These are phyloP conservation scores for Fusarium austroafricanum DNA, from an alignment of 2,329 filamentous ascomycete genomes.

Conservation along the genomic window DNA sequence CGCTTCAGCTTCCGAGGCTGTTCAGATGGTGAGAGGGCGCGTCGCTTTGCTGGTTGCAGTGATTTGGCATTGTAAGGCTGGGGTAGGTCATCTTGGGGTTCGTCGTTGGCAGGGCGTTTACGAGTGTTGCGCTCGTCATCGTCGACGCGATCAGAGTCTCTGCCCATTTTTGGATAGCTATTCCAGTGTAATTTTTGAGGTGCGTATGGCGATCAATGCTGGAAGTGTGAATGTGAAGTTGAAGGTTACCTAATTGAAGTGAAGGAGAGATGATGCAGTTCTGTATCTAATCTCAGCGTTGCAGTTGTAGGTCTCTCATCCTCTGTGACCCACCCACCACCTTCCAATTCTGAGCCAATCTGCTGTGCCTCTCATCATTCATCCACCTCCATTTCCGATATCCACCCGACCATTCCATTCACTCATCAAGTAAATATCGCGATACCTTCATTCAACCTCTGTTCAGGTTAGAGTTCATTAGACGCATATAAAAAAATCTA, in stretches of 20 bases:
- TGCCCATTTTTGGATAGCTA: conserved; percentile 23
- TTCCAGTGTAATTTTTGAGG: not conserved
- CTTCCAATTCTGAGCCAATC: conserved; percentile 14
- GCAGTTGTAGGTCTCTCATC: not conserved
- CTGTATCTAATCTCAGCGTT: conserved; percentile 24
- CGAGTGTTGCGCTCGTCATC: conserved; percentile 41
- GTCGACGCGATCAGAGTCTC: conserved; percentile 25
- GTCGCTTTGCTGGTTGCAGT: conserved; percentile 69
- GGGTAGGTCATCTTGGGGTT: conserved; percentile 60
- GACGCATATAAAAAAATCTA: not conserved
- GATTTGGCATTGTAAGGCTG: conserved; percentile 71
- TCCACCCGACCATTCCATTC: not conserved
- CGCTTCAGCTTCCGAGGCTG: conserved; percentile 75
- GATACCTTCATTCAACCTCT: conserved; percentile 9
- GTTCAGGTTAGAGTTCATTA: not conserved
- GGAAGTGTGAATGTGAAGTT: conserved; percentile 1
- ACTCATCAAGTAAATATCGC: conserved; percentile 25
- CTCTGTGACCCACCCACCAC: not conserved
- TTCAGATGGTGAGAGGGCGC: conserved; percentile 65
- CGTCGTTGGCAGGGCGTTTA: conserved; percentile 51
- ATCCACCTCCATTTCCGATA: conserved; percentile 13
- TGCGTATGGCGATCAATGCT: not conserved
- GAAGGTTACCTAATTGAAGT: conserved; percentile 3
- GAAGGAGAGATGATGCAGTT: conserved; percentile 9
- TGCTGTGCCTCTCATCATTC: conserved; percentile 31